Base-by-base conservation (phyloP, 257 asterid genomes). In the Nyctanthes arbortristis region DNA sequence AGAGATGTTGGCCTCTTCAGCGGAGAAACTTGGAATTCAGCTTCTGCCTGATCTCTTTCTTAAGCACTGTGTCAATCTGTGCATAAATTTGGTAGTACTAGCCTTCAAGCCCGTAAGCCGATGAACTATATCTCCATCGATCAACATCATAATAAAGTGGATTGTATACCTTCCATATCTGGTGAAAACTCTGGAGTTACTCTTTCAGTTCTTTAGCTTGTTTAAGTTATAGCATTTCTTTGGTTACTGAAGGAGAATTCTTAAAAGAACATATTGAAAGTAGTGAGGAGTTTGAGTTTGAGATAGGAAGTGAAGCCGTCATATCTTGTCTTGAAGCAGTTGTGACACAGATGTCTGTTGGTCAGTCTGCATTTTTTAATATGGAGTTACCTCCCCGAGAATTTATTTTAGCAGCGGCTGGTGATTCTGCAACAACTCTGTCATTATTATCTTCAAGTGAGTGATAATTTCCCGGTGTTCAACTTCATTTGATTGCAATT, bases 261-360 rank as follows among this genome's bases (percentile, higher is more conserved):
- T 24, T 59, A 67, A 93, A 86, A 82, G 91, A 87, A 71, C 81
- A 69, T 74, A 80, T 93, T 31, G 99, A 93, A 85, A 84, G 97
- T 81, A 81, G 80, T 68, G 93, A 91, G 65, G 91, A 85, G 60
- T 93, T 91, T 75, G 99, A 93, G 73, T 93, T 93, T 75, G 99
- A 91, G 86, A 80, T 89, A 12, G 97, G 99, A 57, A 87, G 77
- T 65, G 96, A 88, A 80, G 87, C 90, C 7, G 90, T 86, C 37
- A 72, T 81, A 52, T 84, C 99, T 64, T 72, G 66, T 74, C 69
- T 93, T 70, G 99, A 91, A 81, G 81, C 84, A 58, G 87, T 82
- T 67, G 88, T 89, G 40, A 75, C 78, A 27, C 95, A 91, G 77
- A 89, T 93, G 80, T 73, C 85, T 47, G 84, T 89, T 70, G 93